These are phyloP conservation scores for Euphorbia celastroides DNA, from an alignment of 441 rosid species.

Conservation along the genomic window DNA sequence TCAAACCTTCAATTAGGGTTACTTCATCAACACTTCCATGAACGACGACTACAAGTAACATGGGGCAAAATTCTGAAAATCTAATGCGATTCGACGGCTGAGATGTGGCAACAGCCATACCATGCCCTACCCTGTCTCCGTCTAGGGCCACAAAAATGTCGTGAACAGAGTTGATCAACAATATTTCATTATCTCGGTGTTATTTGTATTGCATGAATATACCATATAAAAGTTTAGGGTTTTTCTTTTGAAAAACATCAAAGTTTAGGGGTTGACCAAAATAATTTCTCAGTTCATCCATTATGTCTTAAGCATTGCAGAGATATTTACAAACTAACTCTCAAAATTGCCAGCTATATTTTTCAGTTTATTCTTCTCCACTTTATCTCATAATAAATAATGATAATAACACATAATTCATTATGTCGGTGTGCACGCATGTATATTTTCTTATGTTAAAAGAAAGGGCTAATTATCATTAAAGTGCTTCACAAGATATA, in stretches of 20 bases:
- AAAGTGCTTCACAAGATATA: slow-evolving; percentile 7
- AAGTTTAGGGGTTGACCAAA: background rate
- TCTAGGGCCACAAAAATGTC: too few species aligned
- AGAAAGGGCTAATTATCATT: background rate
- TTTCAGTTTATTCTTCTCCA: background rate
- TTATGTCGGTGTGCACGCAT: slow-evolving; percentile 10
- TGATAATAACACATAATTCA: background rate
- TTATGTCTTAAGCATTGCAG: slow-evolving; percentile 7
- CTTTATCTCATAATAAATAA: background rate
- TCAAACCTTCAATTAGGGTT: too few species aligned
- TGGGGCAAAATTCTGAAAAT: too few species aligned
- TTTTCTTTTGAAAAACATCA: background rate
- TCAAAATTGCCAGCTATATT: background rate
- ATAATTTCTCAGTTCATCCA: background rate
- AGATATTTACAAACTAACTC: background rate
- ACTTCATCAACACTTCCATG: too few species aligned
- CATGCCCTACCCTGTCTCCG: too few species aligned
- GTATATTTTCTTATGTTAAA: background rate
- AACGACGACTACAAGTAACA: too few species aligned
- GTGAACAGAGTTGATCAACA: too few species aligned
- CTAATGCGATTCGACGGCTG: too few species aligned
- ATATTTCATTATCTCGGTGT: too few species aligned
- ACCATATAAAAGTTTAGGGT: too few species aligned
- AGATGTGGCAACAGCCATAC: too few species aligned
- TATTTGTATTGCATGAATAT: too few species aligned